Base-by-base conservation (phyloP, 1,139 yeast genomes). In the Pichia sp. region DNA sequence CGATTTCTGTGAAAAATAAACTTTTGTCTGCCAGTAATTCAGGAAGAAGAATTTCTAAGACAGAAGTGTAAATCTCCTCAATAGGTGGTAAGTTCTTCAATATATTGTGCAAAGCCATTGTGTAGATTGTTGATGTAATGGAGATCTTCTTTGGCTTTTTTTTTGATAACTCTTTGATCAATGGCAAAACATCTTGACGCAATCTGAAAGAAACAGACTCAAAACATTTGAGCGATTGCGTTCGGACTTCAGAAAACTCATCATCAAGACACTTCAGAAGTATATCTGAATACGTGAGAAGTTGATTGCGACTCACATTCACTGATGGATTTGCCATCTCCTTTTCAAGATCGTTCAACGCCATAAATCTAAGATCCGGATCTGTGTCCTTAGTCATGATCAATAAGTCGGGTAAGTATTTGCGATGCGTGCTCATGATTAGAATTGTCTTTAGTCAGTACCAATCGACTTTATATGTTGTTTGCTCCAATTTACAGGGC, bases 291-390 rank as follows among this genome's bases (percentile, higher is more conserved):
- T 85, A 77, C 16, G 70, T 62, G 60, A 39, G 65, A 66, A 49
- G 74, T 26, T 74, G 48, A 19, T 26, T 39, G 64, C 28, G 63
- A 60, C 39, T 66, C 56, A 30, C 36, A 4, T 47, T 37, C 57
- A 66, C 59, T 47, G 67, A 60, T 48, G 71, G 59, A 57, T 62
- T 59, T 60, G 58, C 56, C 52, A 70, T 74, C 55, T 71, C 72
- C 62, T 77, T 79, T 60, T 79, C 80, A 60, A 88, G 75, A 64
- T 89, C 96, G 60, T 81, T 87, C 56, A 88, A 72, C 2, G 93
- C 95, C 96, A 89, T 89, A 68, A 83, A 88, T 63, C 96, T 75
- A 60, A 86, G 73, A 65, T 89, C 96, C 3, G 95, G 87, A 62
- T 89, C 96, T 23, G 85, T 84, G 60, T 82, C 87, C 49, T 73